Percentiles rank a stretch among this genome's conserved stretches.
Evolutionary conservation across 768 basidiomycete species (phyloP).

Genomic region (Panellus pusillus): DNA sequence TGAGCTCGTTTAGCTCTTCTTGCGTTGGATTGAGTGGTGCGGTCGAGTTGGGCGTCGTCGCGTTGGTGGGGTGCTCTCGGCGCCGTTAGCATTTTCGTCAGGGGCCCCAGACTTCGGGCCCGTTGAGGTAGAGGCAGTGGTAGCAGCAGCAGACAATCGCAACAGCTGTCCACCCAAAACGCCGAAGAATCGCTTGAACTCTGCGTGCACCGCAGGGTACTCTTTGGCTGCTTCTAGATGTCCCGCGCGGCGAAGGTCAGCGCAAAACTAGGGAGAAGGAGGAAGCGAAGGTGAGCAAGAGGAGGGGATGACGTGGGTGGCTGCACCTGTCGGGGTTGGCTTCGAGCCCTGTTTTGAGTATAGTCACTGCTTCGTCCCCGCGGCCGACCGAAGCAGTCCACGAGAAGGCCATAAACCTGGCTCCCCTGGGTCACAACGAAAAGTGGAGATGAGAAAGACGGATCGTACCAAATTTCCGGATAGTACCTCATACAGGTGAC

Average conservation of each 20-base stretch:
- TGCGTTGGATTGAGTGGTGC: background rate
- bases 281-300: too few relatives aligned
- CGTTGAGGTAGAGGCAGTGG: conserved; percentile 30
- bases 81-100: background rate
- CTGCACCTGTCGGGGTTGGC: conserved; percentile 84
- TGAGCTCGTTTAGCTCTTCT: conserved; percentile 52
- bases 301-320: too few relatives aligned
- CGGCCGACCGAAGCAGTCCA: conserved; percentile 76
- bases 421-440: conserved; percentile 2
- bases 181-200: conserved; percentile 72
- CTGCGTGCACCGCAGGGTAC: conserved; percentile 63
- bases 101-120: background rate
- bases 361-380: conserved; percentile 81
- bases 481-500: conserved; percentile 92
- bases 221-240: conserved; percentile 49
- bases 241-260: conserved; percentile 75
- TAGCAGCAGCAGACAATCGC: conserved; percentile 46
- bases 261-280: too few relatives aligned
- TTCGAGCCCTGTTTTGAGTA: conserved; percentile 81
- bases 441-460: background rate
- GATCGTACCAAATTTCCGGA: conserved; percentile 84
- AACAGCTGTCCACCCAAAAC: conserved; percentile 67
- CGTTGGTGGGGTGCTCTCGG: background rate
- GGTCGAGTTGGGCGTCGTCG: background rate
- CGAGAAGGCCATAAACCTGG: conserved; percentile 87